phyloP scores from a whole-genome alignment of 306 rosid species.

The Elaeagnus macrophylla region DNA sequence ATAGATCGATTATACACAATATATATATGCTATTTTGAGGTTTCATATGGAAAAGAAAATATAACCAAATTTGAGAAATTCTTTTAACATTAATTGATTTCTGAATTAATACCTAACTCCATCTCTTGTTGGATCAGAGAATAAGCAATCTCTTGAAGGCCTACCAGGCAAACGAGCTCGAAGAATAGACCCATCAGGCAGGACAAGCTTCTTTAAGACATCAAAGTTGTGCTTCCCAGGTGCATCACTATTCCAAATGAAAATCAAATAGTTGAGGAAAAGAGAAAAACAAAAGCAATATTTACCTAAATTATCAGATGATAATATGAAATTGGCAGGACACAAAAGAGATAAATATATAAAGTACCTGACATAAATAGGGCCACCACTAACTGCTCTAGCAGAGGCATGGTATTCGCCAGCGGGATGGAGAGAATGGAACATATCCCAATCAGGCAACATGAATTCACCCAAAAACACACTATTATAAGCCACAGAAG shows the following conservation, averaged over 20 bases:
- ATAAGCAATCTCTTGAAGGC: conserved; percentile 81
- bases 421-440: conserved; percentile 88
- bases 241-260: conserved; percentile 43
- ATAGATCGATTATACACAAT: no score
- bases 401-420: conserved; percentile 97
- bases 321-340: no score
- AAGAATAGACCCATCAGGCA: conserved; percentile 94
- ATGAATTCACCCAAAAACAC: conserved; percentile 94
- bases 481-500: conserved; percentile 91
- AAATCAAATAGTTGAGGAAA: background rate
- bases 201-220: conserved; percentile 74
- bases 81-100: no score
- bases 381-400: conserved; percentile 92
- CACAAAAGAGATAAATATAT: background rate
- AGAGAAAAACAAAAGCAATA: no score
- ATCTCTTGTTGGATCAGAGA: conserved; percentile 89
- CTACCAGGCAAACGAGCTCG: conserved; percentile 87
- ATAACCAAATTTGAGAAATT: no score
- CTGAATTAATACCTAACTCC: conserved; percentile 45
- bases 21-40: no score
- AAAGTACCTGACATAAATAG: conserved; percentile 82
- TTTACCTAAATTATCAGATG: no score
- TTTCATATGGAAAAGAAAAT: background rate
- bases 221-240: conserved; percentile 94
- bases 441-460: conserved; percentile 99